Conservation (phyloP, 768 basidiomycete species). For the Agaricus blazei region DNA sequence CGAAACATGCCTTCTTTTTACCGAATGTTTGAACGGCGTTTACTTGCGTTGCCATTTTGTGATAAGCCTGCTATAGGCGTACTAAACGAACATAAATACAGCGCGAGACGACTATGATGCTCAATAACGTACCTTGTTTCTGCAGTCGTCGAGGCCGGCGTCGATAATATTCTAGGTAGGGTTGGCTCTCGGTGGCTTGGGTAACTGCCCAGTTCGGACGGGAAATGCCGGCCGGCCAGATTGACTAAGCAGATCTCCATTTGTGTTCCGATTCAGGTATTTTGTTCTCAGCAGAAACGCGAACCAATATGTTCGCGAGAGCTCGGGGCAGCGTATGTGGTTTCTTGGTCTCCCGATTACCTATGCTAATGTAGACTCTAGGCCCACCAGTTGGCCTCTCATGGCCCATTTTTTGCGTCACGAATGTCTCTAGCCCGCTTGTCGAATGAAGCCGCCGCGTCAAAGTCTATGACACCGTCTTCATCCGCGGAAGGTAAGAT, state of each 20-base stretch:
- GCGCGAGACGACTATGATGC: conserved; percentile 5
- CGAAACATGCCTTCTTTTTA: conserved; percentile 89
- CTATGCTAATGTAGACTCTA: background rate
- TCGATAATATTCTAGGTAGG: conserved; percentile 26
- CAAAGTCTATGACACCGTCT: background rate
- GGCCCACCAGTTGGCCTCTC: background rate
- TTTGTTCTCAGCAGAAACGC: conserved; percentile 15
- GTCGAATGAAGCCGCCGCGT: conserved; percentile 1
- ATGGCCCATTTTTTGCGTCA: background rate
- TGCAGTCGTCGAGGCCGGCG: conserved; percentile 39
- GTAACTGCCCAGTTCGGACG: conserved; percentile 35
- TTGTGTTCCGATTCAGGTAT: conserved; percentile 14
- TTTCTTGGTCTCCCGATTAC: background rate
- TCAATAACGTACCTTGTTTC: conserved; percentile 32
- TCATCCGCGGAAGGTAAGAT: conserved; percentile 3
- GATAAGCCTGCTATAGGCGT: conserved; percentile 22
- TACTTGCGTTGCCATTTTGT: conserved; percentile 63
- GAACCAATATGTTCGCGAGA: conserved; percentile 11
- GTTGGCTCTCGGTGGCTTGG: conserved; percentile 32
- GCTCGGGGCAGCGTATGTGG: conserved; percentile 11
- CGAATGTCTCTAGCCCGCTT: conserved; percentile 1
- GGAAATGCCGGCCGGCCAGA: conserved; percentile 20
- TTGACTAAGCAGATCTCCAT: conserved; percentile 26
- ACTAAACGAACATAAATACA: conserved; percentile 16
- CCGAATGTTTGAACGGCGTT: conserved; percentile 99